Percentiles rank a stretch among this genome's conserved stretches.
phyloP scores from a whole-genome alignment of 2,329 filamentous ascomycete species.

The Microsporum ferrugineum region DNA sequence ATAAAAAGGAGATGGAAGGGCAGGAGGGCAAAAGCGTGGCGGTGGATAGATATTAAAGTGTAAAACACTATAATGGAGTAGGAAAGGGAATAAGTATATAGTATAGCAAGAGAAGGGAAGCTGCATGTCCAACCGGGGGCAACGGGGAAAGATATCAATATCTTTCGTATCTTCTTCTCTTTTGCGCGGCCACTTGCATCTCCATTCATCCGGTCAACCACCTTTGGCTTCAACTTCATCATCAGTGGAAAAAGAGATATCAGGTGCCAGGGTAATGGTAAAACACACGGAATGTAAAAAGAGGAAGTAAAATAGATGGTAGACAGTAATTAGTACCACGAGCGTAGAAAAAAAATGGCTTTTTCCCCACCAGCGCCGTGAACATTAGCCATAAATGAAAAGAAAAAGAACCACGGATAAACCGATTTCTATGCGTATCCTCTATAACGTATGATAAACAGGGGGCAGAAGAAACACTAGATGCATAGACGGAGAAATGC shows the following conservation, averaged over 20 bases:
- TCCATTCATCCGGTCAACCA: neutral
- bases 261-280: neutral
- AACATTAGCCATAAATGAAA: neutral
- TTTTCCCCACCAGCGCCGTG: neutral
- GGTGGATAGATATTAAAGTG: neutral
- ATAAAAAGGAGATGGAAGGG: neutral
- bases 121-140: neutral
- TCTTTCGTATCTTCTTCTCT: neutral
- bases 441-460: constrained; percentile 6
- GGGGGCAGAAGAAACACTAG: neutral
- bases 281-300: neutral
- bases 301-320: neutral
- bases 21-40: neutral
- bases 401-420: neutral
- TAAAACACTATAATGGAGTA: neutral
- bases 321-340: neutral
- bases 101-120: neutral
- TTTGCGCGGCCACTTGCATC: neutral
- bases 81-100: neutral
- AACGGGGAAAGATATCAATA: neutral
- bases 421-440: constrained; percentile 1
- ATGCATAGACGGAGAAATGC: neutral
- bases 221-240: neutral
- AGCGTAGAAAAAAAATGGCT: neutral
- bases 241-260: neutral